Base-by-base conservation (phyloP, 2,329 filamentous ascomycete species). In the Exophiala xenobiotica region DNA sequence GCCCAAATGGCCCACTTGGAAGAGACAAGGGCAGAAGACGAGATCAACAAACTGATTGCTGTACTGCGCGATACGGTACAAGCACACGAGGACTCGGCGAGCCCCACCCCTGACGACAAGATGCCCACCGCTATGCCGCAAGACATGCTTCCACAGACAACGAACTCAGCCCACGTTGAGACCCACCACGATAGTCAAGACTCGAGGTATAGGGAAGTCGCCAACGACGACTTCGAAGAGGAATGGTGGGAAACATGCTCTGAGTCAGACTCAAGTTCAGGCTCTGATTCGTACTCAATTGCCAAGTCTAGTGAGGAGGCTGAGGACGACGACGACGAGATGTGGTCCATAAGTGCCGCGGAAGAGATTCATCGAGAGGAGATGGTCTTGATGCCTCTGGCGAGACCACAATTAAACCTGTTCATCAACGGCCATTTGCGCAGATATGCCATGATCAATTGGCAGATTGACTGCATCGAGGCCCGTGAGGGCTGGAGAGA, bases 371-470 rank as follows among this genome's bases (percentile, higher is more conserved):
- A 33, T 33, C 29, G 29, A 33, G 29, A 33, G 5, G 29, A 33
- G n/a, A n/a, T n/a, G n/a, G n/a, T n/a, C n/a, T n/a, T n/a, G n/a
- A n/a, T n/a, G n/a, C n/a, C n/a, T n/a, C n/a, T n/a, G n/a, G n/a
- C 22, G 4, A 40, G 38, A 22, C 22, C 22, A 23, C 8, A 24
- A 40, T 3, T 7, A 24, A n/a, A n/a, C 8, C 19, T 23, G 38
- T n/a, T 12, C 12, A 11, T 22, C 11, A 23, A 24, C 3, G 22
- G 19, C 7, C 19, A 40, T 6, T n/a, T 40, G 19, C 38, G 19
- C 9, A 40, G 14, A 40, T 40, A 40, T 23, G 38, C 38, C 19
- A 40, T 40, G 38, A n/a, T 40, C 19, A 40, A 40, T 24, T 40
- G 38, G 38, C 38, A 40, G 38, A 23, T 40, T 7, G 38, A 19